These are phyloP conservation scores for Aegilops tauschii DNA, from an alignment of 176 grass and related monocot genomes.

Conservation along the genomic window DNA sequence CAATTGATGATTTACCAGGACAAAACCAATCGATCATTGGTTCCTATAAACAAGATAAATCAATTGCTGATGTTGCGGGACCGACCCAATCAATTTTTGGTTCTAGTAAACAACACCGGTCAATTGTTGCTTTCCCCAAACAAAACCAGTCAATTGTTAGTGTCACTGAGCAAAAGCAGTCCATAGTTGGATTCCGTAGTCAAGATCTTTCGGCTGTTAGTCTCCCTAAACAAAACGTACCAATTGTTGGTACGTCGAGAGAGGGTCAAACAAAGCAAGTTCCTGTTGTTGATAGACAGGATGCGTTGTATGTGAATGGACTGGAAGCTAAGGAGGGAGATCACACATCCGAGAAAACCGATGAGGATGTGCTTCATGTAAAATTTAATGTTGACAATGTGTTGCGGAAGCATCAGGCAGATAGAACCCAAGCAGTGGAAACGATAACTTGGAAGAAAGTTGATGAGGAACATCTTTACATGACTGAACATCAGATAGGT, in stretches of 20 bases:
- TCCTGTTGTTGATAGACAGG: slow-evolving; percentile 22
- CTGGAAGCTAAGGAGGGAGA: slow-evolving; percentile 8
- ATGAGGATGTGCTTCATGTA: background rate
- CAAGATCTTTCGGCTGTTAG: slow-evolving; percentile 27
- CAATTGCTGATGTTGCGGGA: slow-evolving; percentile 11
- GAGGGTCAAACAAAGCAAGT: slow-evolving; percentile 30
- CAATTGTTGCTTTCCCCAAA: slow-evolving; percentile 32
- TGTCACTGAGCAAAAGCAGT: background rate
- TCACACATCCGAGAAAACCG: background rate
- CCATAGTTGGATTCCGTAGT: slow-evolving; percentile 4
- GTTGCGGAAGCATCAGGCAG: slow-evolving; percentile 1
- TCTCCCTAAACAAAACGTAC: slow-evolving; percentile 8
- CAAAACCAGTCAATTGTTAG: slow-evolving; percentile 20
- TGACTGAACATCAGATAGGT: slow-evolving; percentile 27
- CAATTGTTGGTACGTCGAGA: slow-evolving; percentile 15
- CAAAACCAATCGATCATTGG: slow-evolving; percentile 18
- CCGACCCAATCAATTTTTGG: slow-evolving; percentile 13
- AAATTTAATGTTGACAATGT: slow-evolving; percentile 13
- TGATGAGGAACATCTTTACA: slow-evolving; percentile 29
- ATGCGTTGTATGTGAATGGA: background rate
- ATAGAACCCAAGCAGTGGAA: slow-evolving; percentile 9
- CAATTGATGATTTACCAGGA: background rate
- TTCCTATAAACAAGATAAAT: slow-evolving; percentile 19
- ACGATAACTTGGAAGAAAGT: slow-evolving; percentile 10
- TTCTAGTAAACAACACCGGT: slow-evolving; percentile 15